Base-by-base conservation (phyloP, 2,329 filamentous ascomycete genomes). In the Talaromyces funiculosus region DNA sequence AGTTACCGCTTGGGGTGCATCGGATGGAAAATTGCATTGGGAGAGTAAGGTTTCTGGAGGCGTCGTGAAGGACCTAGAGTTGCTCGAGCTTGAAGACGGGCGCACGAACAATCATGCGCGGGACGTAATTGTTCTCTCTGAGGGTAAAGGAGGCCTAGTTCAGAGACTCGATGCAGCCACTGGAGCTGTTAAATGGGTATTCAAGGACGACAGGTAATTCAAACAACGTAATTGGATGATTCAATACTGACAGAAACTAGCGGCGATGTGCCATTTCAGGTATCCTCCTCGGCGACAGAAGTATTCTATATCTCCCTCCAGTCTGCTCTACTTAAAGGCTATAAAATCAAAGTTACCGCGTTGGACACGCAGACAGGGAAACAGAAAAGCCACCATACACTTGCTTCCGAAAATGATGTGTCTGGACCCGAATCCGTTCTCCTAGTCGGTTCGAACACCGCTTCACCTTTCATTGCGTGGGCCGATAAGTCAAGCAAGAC, bases 1-100 rank as follows among this genome's bases (percentile, higher is more conserved):
- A 53, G 85, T 97, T 29, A 84, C 88, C 58, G 84, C 89, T 14
- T 97, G 92, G 92, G 88, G 90, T 75, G 90, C 91, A 37, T 80
- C 88, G 53, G 90, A 88, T 67, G 94, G 94, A 29, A 86, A 89
- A 68, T 84, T 90, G 64, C 80, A 86, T 38, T 99, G 94, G 91
- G 84, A 85, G 61, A 81, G 82, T 43, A 78, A 81, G 53, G 85
- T 90, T 61, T 71, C 73, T 6, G 88, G 74, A 47, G 75, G 68
- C 20, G 61, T 69, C 18, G 68, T 73, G 43, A 68, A 71, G 18
- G 72, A 74, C 72, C 74, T 96, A 59, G 92, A 94, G 78, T 85
- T 93, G 37, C 80, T 93, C 73, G 88, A 89, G 75, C 78, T 90
- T 70, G 85, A 84, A 24, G 87, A 86, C 71, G 77, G 75, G 33